Evolutionary conservation across 2,329 filamentous ascomycete species (phyloP).

Genomic region (Phyllosticta citriasiana): DNA sequence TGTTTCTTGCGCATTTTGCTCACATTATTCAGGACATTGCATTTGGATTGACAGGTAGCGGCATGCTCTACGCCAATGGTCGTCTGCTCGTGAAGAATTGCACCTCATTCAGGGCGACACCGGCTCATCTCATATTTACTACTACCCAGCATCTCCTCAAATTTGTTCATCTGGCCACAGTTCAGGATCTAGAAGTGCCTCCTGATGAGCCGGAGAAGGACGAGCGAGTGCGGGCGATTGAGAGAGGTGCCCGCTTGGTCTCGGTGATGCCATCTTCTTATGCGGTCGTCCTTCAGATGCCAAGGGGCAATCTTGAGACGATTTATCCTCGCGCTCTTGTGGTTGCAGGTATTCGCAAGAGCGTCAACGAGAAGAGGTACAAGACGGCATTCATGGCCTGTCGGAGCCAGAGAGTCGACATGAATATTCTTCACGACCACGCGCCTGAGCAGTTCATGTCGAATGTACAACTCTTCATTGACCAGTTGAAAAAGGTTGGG

Average conservation of each 20-base stretch:
- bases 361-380: constrained; percentile 74
- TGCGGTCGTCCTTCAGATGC: constrained; percentile 85
- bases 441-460: constrained; percentile 75
- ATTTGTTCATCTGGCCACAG: constrained; percentile 68
- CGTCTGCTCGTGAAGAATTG: constrained; percentile 71
- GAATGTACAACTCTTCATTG: constrained; percentile 65
- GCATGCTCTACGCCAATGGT: constrained; percentile 69
- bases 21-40: constrained; percentile 31
- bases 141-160: constrained; percentile 89
- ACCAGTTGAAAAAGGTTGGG: constrained; percentile 71
- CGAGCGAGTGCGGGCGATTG: constrained; percentile 83
- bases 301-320: constrained; percentile 88
- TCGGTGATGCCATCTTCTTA: constrained; percentile 84
- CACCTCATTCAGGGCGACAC: constrained; percentile 78
- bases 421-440: constrained; percentile 96
- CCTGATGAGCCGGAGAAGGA: constrained; percentile 83
- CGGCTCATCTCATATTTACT: constrained; percentile 78
- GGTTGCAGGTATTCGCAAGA: constrained; percentile 73
- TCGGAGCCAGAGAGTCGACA: constrained; percentile 86
- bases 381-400: constrained; percentile 76
- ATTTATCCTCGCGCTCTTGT: constrained; percentile 91
- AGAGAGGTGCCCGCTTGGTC: constrained; percentile 77
- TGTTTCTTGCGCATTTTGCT: constrained; percentile 6
- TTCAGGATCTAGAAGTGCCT: constrained; percentile 71
- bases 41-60: constrained; percentile 63